Percentiles rank a stretch among this genome's conserved stretches.
Evolutionary conservation across 2,329 filamentous ascomycete species (phyloP).

Genomic region (Epicoccum nigrum): DNA sequence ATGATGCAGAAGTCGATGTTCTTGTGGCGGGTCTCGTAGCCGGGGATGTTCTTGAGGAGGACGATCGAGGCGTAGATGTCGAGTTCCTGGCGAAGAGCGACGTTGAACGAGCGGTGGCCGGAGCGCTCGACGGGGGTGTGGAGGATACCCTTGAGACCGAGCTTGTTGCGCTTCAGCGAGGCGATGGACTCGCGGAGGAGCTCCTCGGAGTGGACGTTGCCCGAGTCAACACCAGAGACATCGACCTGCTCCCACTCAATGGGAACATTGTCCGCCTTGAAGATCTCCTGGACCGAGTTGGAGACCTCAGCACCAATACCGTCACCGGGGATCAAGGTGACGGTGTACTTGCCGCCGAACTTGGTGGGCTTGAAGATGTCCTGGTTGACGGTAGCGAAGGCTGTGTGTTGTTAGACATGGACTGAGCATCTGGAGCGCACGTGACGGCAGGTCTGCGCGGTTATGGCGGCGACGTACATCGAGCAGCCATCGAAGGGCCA

Average conservation of each 20-base stretch:
- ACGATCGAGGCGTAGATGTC: slow-evolving; percentile 99
- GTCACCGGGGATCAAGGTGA: slow-evolving; percentile 96
- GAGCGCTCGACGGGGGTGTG: slow-evolving; percentile 97
- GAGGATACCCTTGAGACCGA: slow-evolving; percentile 97
- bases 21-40: slow-evolving; percentile 96
- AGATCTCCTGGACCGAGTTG: slow-evolving; percentile 97
- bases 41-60: slow-evolving; percentile 99
- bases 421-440: slow-evolving; percentile 2
- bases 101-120: slow-evolving; percentile 99
- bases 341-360: slow-evolving; percentile 99
- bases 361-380: slow-evolving; percentile 99
- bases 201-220: slow-evolving; percentile 86
- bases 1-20: slow-evolving; percentile 99
- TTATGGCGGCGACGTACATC: slow-evolving; percentile 54
- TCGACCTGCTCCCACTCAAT: slow-evolving; percentile 99
- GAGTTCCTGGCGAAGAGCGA: slow-evolving; percentile 97
- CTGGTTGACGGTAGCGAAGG: slow-evolving; percentile 72
- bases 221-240: slow-evolving; percentile 86
- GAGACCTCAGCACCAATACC: slow-evolving; percentile 98
- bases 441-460: slow-evolving; percentile 2
- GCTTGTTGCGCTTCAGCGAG: slow-evolving; percentile 97
- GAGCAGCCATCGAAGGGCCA: slow-evolving; percentile 59
- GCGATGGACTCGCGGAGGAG: slow-evolving; percentile 95
- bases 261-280: slow-evolving; percentile 99
- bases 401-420: slow-evolving; percentile 30